Evolutionary conservation across 371 early-diverging fungal species (phyloP), one percentile per base, ranked within the genome.

Genomic region (Batrachochytrium dendrobatidis): DNA sequence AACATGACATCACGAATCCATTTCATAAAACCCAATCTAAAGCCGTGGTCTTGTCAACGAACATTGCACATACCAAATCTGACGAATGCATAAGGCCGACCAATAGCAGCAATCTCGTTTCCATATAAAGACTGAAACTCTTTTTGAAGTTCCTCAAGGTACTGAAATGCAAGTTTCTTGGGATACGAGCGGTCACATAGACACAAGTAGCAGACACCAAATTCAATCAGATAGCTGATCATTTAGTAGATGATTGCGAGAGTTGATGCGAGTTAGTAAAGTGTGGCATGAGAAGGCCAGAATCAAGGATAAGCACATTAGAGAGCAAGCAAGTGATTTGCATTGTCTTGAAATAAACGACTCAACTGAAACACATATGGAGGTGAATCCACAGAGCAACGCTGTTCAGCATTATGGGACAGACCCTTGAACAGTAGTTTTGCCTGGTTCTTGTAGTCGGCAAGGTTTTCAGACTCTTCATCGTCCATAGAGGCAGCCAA

Each of bases 401-500:
- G 76, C 54, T 83, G 88, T 70, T 95, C 95, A 25, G 95, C 87
- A 60, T 92, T 86, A 17, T 83, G 61, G 34, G 81, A 85, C 39
- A 97, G 82, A 62, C 86, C 84, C 61, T 88, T 89, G 67, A 95
- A 90, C 44, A 97, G 82, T 18, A 81, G 81, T 65, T 94, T 97
- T 2, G 94, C 94, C 69, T 95, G 93, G 44, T 84, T 82, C 65
- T 94, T 95, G 82, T 90, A 91, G 62, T 92, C 94, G 43, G 88
- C 78, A 55, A 97, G 83, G 62, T 92, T 90, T 15, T 56, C 65
- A 3, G 67, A 50, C 88, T 94, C 91, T 50, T 94, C 94, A 70
- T 97, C 96, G 74, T 96, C 97, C 83, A 95, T 91, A 43, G 92
- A 91, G 15, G 95, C 96, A 33, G 98, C 96, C 60, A 97, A 78